A percentile compares a stretch with the other conserved stretches of the same genome.
phyloP scores from a whole-genome alignment of 495 filamentous ascomycete genomes.

The Durotheca rogersii region DNA sequence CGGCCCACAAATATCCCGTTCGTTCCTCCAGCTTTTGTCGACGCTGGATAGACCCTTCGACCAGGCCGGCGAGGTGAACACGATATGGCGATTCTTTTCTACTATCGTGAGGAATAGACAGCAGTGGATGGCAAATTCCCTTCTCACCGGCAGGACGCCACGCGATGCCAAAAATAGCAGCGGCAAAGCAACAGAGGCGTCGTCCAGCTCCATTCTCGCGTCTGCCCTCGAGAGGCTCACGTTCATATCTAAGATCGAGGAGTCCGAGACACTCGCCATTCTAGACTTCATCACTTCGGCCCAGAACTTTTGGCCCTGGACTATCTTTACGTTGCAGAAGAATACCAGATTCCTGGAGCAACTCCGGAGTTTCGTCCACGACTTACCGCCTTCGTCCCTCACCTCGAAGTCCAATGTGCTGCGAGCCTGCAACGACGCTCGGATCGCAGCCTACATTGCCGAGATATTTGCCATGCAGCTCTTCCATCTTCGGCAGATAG shows the following conservation, averaged over 20 bases:
- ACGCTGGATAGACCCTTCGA: constrained; percentile 75
- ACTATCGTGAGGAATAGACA: constrained; percentile 87
- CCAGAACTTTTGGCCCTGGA: constrained; percentile 92
- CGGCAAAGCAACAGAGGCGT: constrained; percentile 48
- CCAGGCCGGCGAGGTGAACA: constrained; percentile 58
- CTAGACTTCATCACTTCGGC: constrained; percentile 82
- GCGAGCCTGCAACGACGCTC: constrained; percentile 59
- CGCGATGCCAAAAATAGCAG: constrained; percentile 65
- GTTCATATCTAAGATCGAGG: constrained; percentile 62
- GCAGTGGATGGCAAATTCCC: constrained; percentile 90
- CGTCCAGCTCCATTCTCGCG: constrained; percentile 63
- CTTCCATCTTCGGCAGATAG: constrained; percentile 73
- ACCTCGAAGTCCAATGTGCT: constrained; percentile 46
- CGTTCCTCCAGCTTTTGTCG: constrained; percentile 77
- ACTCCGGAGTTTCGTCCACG: constrained; percentile 67
- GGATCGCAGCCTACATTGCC: constrained; percentile 77
- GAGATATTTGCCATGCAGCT: constrained; percentile 91
- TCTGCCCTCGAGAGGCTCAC: constrained; percentile 74
- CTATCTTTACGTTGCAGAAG: constrained; percentile 70
- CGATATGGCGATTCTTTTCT: constrained; percentile 83
- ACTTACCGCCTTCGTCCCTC: constrained; percentile 53
- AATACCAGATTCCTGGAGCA: constrained; percentile 69
- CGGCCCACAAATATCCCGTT: constrained; percentile 74
- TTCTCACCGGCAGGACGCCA: constrained; percentile 85
- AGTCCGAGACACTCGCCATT: constrained; percentile 65